These are phyloP conservation scores for Aspergillus steynii DNA, from an alignment of 495 filamentous ascomycete genomes.

Conservation along the genomic window DNA sequence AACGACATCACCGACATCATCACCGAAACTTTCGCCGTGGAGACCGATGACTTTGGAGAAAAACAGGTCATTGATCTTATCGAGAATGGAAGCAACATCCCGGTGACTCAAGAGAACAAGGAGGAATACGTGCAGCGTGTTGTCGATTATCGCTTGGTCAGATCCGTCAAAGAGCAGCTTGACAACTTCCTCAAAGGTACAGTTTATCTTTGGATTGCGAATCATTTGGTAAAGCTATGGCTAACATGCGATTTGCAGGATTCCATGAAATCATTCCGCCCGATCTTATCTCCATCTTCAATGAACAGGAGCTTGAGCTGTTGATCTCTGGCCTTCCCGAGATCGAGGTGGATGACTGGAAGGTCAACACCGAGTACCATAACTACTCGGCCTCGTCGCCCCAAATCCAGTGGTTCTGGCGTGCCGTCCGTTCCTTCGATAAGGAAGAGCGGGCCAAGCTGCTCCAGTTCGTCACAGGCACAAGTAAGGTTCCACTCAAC, in stretches of 20 bases:
- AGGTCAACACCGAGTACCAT: conserved; percentile 97
- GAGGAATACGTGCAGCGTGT: conserved; percentile 92
- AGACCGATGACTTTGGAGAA: conserved; percentile 90
- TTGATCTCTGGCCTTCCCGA: conserved; percentile 96
- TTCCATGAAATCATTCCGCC: conserved; percentile 98
- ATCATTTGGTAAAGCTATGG: not conserved
- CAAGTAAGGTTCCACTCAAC: conserved; percentile 97
- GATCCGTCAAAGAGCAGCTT: conserved; percentile 90
- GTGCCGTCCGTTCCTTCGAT: conserved; percentile 95
- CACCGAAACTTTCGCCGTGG: conserved; percentile 93
- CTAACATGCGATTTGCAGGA: conserved; percentile 49
- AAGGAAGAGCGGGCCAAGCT: conserved; percentile 98
- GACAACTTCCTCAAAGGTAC: conserved; percentile 91
- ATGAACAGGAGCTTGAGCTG: conserved; percentile 95
- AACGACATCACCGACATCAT: conserved; percentile 99
- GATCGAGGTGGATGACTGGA: conserved; percentile 98
- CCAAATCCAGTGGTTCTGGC: conserved; percentile 99
- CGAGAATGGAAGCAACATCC: conserved; percentile 83
- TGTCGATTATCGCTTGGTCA: conserved; percentile 89
- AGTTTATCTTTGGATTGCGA: conserved; percentile 19
- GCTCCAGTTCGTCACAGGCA: conserved; percentile 97
- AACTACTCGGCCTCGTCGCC: conserved; percentile 93
- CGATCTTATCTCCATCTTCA: conserved; percentile 95
- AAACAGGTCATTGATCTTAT: conserved; percentile 84
- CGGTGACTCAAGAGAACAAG: conserved; percentile 98